phyloP scores from a whole-genome alignment of 2,329 filamentous ascomycete species.

The Ascochyta lentis region DNA sequence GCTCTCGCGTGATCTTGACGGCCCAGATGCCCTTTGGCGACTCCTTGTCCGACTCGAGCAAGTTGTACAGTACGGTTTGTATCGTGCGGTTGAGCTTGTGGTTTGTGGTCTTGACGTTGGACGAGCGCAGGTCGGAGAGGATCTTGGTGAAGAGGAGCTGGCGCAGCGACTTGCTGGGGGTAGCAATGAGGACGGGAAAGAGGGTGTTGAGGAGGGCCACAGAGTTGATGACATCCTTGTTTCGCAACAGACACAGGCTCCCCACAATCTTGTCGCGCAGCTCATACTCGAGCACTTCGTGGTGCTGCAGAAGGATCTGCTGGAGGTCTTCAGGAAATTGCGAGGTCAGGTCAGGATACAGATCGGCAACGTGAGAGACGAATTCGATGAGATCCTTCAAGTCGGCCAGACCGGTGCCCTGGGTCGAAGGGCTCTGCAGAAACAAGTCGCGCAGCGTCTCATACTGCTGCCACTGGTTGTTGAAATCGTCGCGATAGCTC shows the following conservation, averaged over 20 bases:
- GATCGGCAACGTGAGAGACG: constrained; percentile 90
- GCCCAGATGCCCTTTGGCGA: constrained; percentile 93
- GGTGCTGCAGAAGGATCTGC: constrained; percentile 79
- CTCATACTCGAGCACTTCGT: constrained; percentile 81
- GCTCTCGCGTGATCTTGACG: constrained; percentile 90
- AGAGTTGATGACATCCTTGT: constrained; percentile 92
- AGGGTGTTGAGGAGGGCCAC: constrained; percentile 80
- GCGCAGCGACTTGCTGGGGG: constrained; percentile 87
- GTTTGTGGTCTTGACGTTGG: constrained; percentile 86
- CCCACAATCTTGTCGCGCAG: constrained; percentile 93
- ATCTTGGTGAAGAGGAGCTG: constrained; percentile 89
- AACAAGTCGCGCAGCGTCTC: constrained; percentile 91
- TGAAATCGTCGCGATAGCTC: constrained; percentile 90
- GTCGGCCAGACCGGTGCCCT: constrained; percentile 79
- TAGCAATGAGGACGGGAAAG: constrained; percentile 93
- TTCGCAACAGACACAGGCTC: constrained; percentile 82
- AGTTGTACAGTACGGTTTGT: constrained; percentile 90
- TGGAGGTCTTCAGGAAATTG: constrained; percentile 83
- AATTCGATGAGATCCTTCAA: constrained; percentile 93
- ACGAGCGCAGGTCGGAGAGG: constrained; percentile 84
- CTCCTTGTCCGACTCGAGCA: constrained; percentile 83
- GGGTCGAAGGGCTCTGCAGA: constrained; percentile 78
- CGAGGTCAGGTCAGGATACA: constrained; percentile 81
- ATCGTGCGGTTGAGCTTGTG: constrained; percentile 92
- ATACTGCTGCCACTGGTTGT: constrained; percentile 89